Evolutionary conservation across 805 yeast species (phyloP), one percentile per base, ranked within the genome.

Genomic region (Priceomyces fermenticarens): DNA sequence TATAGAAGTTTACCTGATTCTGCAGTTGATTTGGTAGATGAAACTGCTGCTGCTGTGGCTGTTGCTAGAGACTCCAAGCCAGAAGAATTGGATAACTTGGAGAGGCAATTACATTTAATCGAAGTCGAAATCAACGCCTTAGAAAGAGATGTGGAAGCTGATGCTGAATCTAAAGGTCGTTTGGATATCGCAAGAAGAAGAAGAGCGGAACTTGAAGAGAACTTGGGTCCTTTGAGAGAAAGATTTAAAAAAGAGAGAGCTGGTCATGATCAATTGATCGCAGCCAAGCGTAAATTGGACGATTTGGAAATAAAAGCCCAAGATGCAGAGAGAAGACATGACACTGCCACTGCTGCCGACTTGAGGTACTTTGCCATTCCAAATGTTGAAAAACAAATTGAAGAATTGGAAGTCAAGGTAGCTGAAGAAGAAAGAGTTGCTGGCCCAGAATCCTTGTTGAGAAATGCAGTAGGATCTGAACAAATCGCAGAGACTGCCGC

Each of bases 1-100:
- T 89, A 88, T 72, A 81, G 97, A 66, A 85, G 89, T 62, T 72
- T 89, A 49, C 97, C 97, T 7, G 97, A 89, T 60, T 86, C 96
- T 25, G 97, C 97, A 2, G 90, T 89, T 40, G 97, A 89, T 64
- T 71, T 89, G 52, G 87, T 89, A 49, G 97, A 89, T 68, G 96
- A 90, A 57, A 77, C 96, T 4, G 93, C 97, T 32, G 97, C 97
- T 2, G 54, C 95, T 42, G 98, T 93, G 32, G 98, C 98, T 1
- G 99, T 93, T 39, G 96, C 97, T 3, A 81, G 99, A 67, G 99
- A 93, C 62, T 91, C 98, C 3, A 88, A 88, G 62, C 99, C 99
- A 1, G 99, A 93, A 65, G 97, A 89, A 62, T 75, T 93, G 55
- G 99, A 93, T 68, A 84, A 83, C 34, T 78, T 89, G 52, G 99